Base-by-base conservation (phyloP, 2,329 filamentous ascomycete species). In the Microdochium nivale region DNA sequence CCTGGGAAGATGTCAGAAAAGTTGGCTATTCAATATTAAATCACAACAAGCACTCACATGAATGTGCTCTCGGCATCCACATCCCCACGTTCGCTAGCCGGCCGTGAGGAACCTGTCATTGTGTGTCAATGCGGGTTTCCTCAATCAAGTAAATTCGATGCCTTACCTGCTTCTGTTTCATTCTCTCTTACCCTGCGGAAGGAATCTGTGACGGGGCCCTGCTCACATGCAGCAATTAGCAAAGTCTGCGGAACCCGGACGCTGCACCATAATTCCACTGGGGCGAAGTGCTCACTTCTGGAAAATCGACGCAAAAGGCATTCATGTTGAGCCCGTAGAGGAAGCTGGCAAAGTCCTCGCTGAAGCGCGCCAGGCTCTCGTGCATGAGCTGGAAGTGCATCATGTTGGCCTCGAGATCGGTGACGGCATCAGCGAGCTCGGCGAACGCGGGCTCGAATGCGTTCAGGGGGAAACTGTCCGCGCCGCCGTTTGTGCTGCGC, bases 291-390 rank as follows among this genome's bases (percentile, higher is more conserved):
- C 27, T 49, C 71, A 90, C 90, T 81, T 99, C 94, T 0, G 90
- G 88, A 58, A 96, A 99, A 67, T 99, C 94, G 30, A 97, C 91
- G 67, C 92, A 97, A 67, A 97, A 99, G 1, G 94, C 94, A 68
- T 96, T 97, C 91, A 99, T 96, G 65, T 97, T 97, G 66, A 99
- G 69, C 2, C 94, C 94, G 62, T 97, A 99, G 47, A 99, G 72
- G 62, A 99, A 97, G 60, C 87, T 90, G 1, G 90, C 90, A 69
- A 99, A 99, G 64, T 88, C 95, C 76, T 99, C 94, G 68, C 86
- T 92, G 70, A 99, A 99, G 25, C 94, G 83, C 24, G 89, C 83
- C 59, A 99, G 71, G 62, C 89, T 95, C 73, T 97, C 92, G 65
- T 99, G 90, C 85, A 99, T 95, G 56, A 96, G 74, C 68, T 97